Evolutionary conservation across 176 grass and related monocot species (phyloP).

Genomic region (Oryza longistaminata): DNA sequence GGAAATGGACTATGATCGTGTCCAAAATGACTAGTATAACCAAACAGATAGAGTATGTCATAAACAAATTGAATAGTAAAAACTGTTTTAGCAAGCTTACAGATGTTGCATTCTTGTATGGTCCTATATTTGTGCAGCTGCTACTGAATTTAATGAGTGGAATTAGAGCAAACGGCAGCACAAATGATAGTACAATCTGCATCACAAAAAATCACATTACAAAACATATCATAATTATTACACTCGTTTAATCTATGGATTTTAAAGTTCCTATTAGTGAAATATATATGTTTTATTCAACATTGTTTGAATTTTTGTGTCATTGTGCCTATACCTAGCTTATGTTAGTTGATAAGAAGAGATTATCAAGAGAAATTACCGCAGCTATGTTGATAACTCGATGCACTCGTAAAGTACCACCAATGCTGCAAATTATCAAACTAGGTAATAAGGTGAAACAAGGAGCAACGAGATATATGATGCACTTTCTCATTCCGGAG

Average conservation of each 20-base stretch:
- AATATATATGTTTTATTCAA: not conserved
- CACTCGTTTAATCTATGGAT: not conserved
- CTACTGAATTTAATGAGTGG: constrained; percentile 92
- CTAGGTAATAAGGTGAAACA: constrained; percentile 65
- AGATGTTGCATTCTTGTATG: constrained; percentile 57
- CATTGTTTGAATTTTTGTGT: not conserved
- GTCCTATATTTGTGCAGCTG: constrained; percentile 45
- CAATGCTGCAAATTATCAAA: constrained; percentile 55
- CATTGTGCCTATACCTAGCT: not conserved
- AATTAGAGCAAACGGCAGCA: constrained; percentile 75
- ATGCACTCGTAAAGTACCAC: constrained; percentile 46
- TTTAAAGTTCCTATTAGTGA: too few relatives aligned
- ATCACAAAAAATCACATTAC: constrained; percentile 8
- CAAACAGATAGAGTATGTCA: not conserved
- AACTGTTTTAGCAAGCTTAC: constrained; percentile 49
- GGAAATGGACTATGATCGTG: not conserved
- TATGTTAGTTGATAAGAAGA: not conserved
- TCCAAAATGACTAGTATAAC: not conserved
- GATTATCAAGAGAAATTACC: constrained; percentile 34
- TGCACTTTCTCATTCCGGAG: constrained; percentile 68
- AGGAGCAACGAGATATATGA: constrained; percentile 66
- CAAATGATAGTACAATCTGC: constrained; percentile 77
- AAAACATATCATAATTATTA: not conserved
- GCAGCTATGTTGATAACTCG: constrained; percentile 75
- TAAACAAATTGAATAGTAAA: not conserved